Percentiles rank a stretch among this genome's conserved stretches.
Evolutionary conservation across 2,329 filamentous ascomycete species (phyloP).

Genomic region (Pseudogymnoascus sp.): DNA sequence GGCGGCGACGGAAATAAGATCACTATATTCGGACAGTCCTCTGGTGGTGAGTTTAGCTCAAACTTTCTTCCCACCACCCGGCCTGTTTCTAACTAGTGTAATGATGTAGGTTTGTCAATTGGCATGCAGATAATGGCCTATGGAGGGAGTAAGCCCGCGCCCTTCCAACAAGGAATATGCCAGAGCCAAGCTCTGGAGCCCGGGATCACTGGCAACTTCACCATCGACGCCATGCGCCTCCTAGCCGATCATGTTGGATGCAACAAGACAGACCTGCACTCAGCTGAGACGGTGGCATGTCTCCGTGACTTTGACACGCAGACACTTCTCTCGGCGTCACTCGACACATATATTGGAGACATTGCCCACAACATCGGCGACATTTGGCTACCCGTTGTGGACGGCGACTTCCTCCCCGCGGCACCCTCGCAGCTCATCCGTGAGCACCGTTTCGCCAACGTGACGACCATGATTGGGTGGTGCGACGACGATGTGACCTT

Average conservation of each 20-base stretch:
- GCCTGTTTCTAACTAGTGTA: constrained; percentile 33
- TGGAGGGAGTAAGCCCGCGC: constrained; percentile 35
- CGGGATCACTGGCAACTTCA: constrained; percentile 42
- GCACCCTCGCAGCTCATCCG: constrained; percentile 12
- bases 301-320: constrained; percentile 38
- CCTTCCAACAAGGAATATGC: constrained; percentile 41
- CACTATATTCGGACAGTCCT: constrained; percentile 53
- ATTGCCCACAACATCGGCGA: constrained; percentile 43
- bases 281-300: constrained; percentile 39
- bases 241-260: constrained; percentile 39
- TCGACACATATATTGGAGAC: constrained; percentile 35
- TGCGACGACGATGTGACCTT: constrained; percentile 13
- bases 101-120: constrained; percentile 34
- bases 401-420: constrained; percentile 14
- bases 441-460: constrained; percentile 10
- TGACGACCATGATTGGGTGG: constrained; percentile 17
- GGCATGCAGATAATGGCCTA: constrained; percentile 44
- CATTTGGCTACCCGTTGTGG: constrained; percentile 35
- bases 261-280: constrained; percentile 35
- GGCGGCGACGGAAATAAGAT: constrained; percentile 50
- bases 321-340: constrained; percentile 37
- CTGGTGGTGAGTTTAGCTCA: constrained; percentile 46
- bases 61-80: constrained; percentile 24
- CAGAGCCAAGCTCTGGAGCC: constrained; percentile 45
- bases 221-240: constrained; percentile 38